Evolutionary conservation across 2,329 filamentous ascomycete species (phyloP), one percentile per base, ranked within the genome.

Genomic region (Lachnellula willkommii): DNA sequence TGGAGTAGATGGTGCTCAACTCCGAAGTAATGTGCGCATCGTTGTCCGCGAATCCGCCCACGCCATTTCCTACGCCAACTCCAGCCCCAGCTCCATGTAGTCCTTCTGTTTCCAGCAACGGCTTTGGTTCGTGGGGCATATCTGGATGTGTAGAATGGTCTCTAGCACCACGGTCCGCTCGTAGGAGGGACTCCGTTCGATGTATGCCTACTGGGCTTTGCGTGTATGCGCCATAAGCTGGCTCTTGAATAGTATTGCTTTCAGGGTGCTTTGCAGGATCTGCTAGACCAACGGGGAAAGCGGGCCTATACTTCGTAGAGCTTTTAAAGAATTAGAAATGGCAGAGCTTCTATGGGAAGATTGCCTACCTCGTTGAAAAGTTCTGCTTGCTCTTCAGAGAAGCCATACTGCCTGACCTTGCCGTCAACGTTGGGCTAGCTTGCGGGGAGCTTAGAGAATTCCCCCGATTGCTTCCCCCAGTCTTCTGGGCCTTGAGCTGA

Each of bases 11-110:
- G 20, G 84, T 81, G 65, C 83, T 84, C 61, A 99, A 76, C 73
- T 99, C 94, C 2, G 88, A 80, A 2, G 90, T 90, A 63, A 97
- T 87, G 52, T 88, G 86, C 40, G 88, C 83, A 65, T 95, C 90
- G 47, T 82, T 86, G 54, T 88, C 81, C 46, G 84, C 84, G 63
- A 87, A 83, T 8, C 84, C 86, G 65, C 81, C 68, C 17, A 56
- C 81, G 35, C 85, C 82, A 60, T 80, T 77, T 3, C 83, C 83
- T n/a, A 84, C 69, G 15, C 83, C 81, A 52, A 85, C 74, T 17
- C 80, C 80, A 50, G 81, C 79, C 20, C 79, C 78, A 26, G 78
- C 75, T 66, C 83, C 78, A 72, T 81, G 75, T 40, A 84, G 75
- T 46, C 79, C 81, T 67, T 83, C 76, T 40, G 74, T 73, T 46